Evolutionary conservation across 345 rosid species (phyloP), one percentile per base, ranked within the genome.

Genomic region (Eucalyptus sp.): DNA sequence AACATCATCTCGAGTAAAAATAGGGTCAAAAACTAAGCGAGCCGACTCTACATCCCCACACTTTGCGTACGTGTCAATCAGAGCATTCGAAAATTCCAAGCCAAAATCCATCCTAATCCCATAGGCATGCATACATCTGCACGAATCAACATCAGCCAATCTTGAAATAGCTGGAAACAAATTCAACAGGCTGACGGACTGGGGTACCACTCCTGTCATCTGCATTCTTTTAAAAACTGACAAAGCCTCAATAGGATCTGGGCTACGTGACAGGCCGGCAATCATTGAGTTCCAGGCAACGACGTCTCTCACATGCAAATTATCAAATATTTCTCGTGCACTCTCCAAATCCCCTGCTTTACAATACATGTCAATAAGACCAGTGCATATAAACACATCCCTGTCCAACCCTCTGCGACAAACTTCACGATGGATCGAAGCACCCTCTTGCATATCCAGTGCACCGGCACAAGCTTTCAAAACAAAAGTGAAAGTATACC

Each of bases 111-210:
- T 94, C 89, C 86, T 91, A 66, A 92, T 89, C 86, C 92, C 94
- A 88, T 94, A 86, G 46, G 96, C 91, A 89, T 95, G 97, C 87
- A 94, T 87, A 90, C 91, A 89, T 91, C 91, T 92, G 50, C 96
- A 94, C 85, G 92, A 91, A 90, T 60, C 87, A 20, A 89, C 51
- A 51, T 91, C 92, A 44, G 76, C 91, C 90, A 94, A 80, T 90
- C 91, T 92, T 7, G 97, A 94, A 87, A 94, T 94, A 87, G 94
- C 96, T 11, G 95, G 96, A 89, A 94, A 91, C 91, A 95, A 88
- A 87, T 94, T 95, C 89, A 94, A 90, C 81, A 94, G 43, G 88
- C 92, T 94, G 27, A 93, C 94, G 16, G 89, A 89, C 90, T 94
- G 92, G 71, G 90, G 91, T 44, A 85, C 91, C 66, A 92, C 86